Evolutionary conservation across 805 yeast species (phyloP), one percentile per base, ranked within the genome.

Genomic region (Cyberlindnera mycetangii): DNA sequence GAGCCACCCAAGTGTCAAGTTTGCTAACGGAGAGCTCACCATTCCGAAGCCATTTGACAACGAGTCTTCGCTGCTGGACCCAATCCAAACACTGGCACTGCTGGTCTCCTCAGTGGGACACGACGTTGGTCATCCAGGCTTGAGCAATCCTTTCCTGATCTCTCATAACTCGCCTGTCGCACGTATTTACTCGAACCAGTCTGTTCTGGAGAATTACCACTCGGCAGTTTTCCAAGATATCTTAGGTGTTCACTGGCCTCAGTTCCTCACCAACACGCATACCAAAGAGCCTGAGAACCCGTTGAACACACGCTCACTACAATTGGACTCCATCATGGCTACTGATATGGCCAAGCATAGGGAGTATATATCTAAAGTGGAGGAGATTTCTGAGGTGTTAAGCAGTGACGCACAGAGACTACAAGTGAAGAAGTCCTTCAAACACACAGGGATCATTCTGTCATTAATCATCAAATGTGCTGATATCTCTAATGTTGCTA

Each of bases 41-140:
- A 24, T 4, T 7, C 22, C 36, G 17, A 20, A 12, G n/a, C 31
- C 35, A 1, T 40, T 45, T 53, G 32, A 46, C 47, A 16, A 45
- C 35, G 39, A 47, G 11, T 20, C 47, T 2, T 53, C 58, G 2
- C 22, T 53, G 33, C 28, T 59, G 19, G 44, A 59, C 16, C 72
- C 66, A 44, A 55, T 60, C 24, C 83, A 83, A 53, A 70, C 74
- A 2, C 66, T 85, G 37, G 77, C 85, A 2, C 65, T 89, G 21
- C 72, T 87, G 27, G 69, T 90, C 11, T 86, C 96, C 0, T 93
- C 96, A 1, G 67, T 90, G 34, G 98, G 98, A 41, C 99, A 93
- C 67, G 99, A 93, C 64, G 80, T 87, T 25, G 96, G 97, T 18
- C 99, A 93, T 64, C 98, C 98, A 0, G 99, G 98, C 2, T 79